A percentile compares a stretch with the other conserved stretches of the same genome.
Evolutionary conservation across 2,329 filamentous ascomycete genomes (phyloP).

Genomic region (Botrytis deweyae): DNA sequence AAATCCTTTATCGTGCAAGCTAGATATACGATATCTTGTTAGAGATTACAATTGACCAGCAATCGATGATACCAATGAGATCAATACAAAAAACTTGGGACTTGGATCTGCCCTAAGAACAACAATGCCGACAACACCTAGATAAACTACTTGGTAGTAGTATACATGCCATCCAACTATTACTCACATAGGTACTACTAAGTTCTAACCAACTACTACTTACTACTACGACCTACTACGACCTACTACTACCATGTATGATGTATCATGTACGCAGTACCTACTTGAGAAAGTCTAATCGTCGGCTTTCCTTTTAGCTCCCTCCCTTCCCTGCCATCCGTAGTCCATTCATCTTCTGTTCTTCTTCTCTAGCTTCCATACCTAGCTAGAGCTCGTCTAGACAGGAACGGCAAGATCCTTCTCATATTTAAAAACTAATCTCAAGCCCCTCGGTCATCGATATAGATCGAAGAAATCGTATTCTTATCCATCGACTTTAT

Average conservation of each 20-base stretch:
- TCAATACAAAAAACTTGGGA: not conserved
- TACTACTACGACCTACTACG: not conserved
- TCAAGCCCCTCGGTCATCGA: conserved; percentile 4
- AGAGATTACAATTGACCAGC: not conserved
- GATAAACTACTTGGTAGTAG: not conserved
- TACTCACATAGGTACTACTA: not conserved
- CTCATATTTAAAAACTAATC: not conserved
- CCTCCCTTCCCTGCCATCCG: not conserved
- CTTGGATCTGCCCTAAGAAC: not conserved
- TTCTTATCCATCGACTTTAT: conserved; percentile 13
- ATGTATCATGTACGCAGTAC: not conserved
- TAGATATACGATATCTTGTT: not conserved
- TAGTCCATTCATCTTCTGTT: conserved; percentile 3
- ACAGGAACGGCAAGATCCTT: conserved; percentile 7
- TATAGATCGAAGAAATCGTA: not conserved
- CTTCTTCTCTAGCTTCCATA: conserved; percentile 10
- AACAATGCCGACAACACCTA: no score
- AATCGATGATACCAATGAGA: not conserved
- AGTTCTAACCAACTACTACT: not conserved
- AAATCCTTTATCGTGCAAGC: not conserved
- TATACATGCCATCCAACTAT: not conserved
- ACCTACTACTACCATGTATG: not conserved
- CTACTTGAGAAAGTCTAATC: not conserved
- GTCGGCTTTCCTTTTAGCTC: not conserved
- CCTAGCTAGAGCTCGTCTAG: conserved; percentile 1